Base-by-base conservation (phyloP, 139 green algal species). In the Yamagishiella unicocca region DNA sequence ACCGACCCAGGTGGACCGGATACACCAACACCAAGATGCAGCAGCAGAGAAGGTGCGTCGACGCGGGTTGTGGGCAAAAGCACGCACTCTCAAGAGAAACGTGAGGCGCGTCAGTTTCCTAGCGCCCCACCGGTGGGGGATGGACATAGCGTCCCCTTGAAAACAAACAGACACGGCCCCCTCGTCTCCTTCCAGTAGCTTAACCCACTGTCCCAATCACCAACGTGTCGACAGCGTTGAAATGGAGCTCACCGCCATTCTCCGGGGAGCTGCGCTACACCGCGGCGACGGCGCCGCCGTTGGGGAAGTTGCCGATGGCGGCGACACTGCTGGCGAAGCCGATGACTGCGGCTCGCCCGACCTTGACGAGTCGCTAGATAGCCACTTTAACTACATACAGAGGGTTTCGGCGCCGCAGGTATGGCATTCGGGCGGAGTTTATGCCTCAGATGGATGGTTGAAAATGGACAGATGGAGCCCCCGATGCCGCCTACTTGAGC, bases 361-460 rank as follows among this genome's bases (percentile, higher is more conserved):
- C 42, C 71, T 90, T 19, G 87, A 90, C 58, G 68, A 88, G 33
- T 71, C 54, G 19, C 79, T 90, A 33, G 80, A 88, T 82, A 82
- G 58, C 62, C 88, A 91, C 62, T 89, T 91, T 50, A 74, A 54
- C 5, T 91, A 83, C 82, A 91, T 91, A 3, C 88, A 91, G 64
- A 37, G 78, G 21, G 82, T 91, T 21, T 89, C 82, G 7, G 58
- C 88, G n/a, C 88, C 88, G 50, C 88, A 85, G 79, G 79, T 85
- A 46, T 0, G 73, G 3, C 24, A 4, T 21, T 33, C 2, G 7
- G 66, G 33, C 29, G 62, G 24, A n/a, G n/a, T n/a, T n/a, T n/a
- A n/a, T n/a, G n/a, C n/a, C n/a, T n/a, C n/a, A n/a, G n/a, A n/a
- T n/a, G n/a, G n/a, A n/a, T n/a, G n/a, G n/a, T n/a, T n/a, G n/a